Evolutionary conservation across 2,329 filamentous ascomycete species (phyloP).

Genomic region (Zasmidium citrigriseum): DNA sequence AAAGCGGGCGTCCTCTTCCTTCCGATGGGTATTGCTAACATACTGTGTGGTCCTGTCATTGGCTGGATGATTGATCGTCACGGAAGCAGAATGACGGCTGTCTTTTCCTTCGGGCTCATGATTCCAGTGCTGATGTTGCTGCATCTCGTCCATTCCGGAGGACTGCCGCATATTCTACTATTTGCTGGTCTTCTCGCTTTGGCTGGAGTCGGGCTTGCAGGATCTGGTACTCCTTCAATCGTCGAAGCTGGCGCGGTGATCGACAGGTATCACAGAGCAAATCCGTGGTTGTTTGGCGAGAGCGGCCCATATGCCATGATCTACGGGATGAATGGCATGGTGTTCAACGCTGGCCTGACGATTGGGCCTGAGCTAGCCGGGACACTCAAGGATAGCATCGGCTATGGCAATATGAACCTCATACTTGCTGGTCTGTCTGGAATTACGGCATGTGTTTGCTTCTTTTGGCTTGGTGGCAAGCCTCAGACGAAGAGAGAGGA

Average conservation of each 20-base stretch:
- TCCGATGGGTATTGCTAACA: constrained; percentile 39
- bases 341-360: constrained; percentile 59
- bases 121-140: constrained; percentile 41
- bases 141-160: constrained; percentile 37
- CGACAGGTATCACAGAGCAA: constrained; percentile 57
- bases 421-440: constrained; percentile 46
- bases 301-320: constrained; percentile 56
- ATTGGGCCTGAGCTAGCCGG: constrained; percentile 59
- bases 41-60: constrained; percentile 43
- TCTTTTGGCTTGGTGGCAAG: constrained; percentile 39
- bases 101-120: constrained; percentile 41
- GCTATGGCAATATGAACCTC: constrained; percentile 57
- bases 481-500: background rate
- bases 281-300: constrained; percentile 56
- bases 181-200: constrained; percentile 37
- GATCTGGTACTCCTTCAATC: constrained; percentile 56
- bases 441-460: constrained; percentile 42
- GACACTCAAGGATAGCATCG: constrained; percentile 47
- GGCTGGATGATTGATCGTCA: constrained; percentile 46
- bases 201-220: constrained; percentile 50
- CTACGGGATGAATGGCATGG: constrained; percentile 61
- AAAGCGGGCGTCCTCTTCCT: constrained; percentile 43
- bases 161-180: constrained; percentile 40
- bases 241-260: constrained; percentile 60
- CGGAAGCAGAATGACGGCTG: constrained; percentile 39